Base-by-base conservation (phyloP, 768 basidiomycete species). In the Mycena filopes region DNA sequence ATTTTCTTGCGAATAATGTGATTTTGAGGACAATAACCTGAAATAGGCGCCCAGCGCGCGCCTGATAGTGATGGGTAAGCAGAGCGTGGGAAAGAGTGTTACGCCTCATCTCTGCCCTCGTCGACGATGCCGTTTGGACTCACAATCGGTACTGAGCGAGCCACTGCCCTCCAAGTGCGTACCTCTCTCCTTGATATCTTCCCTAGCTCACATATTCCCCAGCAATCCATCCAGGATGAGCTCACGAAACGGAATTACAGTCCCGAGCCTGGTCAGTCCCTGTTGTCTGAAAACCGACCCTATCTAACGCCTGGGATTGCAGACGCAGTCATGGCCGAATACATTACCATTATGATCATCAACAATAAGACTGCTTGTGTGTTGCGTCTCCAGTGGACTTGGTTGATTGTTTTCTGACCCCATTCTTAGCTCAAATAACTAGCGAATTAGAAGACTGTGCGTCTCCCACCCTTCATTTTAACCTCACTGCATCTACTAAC, bases 251-350 rank as follows among this genome's bases (percentile, higher is more conserved):
- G 89, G 71, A 89, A 89, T 11, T 93, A 87, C 74, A 93, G 89
- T 72, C 80, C 86, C 23, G 93, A 94, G 68, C 86, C 90, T 79
- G 92, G 92, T 92, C 68, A 67, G 85, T 74, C 63, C 10, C 36
- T 62, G 56, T 57, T 61, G 62, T 68, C 54, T 43, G 50, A 18
- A 42, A 25, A 56, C 21, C 47, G 47, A 42, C 68, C 21, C 38
- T 48, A 48, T 60, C 55, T 70, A 50, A 46, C 53, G 63, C 75
- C 28, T 73, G 56, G 4, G 13, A 55, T 49, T 61, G 6, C 70
- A 93, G 94, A 96, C 77, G 88, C 89, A 16, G 93, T 95, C 70
- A 95, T 96, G 93, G 93, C 94, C 3, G 95, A 96, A 77, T 96
- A 95, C 72, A 94, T 96, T 61, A 94, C 93, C 21, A 96, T 96